These are phyloP conservation scores for Neurospora sp. DNA, from an alignment of 495 filamentous ascomycete genomes.

Conservation along the genomic window DNA sequence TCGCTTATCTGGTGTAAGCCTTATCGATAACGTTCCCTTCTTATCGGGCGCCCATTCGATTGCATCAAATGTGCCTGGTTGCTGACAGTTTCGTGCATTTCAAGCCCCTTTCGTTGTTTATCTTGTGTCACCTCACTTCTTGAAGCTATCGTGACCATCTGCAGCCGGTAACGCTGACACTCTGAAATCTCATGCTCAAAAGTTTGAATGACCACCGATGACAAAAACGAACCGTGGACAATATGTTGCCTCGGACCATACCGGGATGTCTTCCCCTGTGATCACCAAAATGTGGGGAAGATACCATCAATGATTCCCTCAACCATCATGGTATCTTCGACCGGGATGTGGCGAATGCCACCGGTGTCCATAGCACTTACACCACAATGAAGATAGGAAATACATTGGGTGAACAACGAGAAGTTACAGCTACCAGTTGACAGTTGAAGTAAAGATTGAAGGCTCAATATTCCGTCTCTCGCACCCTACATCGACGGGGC, in stretches of 20 bases:
- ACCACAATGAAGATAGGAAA: not conserved
- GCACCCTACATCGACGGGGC: not conserved
- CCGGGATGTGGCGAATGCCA: not conserved
- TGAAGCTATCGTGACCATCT: not conserved
- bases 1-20: not conserved
- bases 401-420: not conserved
- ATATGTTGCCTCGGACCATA: not conserved
- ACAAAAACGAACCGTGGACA: not conserved
- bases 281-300: not conserved
- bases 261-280: not conserved
- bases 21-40: not conserved
- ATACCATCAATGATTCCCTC: not conserved
- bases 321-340: not conserved
- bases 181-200: no score
- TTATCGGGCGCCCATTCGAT: not conserved
- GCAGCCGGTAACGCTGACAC: not conserved
- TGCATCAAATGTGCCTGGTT: not conserved
- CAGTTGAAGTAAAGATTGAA: not conserved
- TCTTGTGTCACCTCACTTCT: not conserved
- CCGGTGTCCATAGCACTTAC: not conserved
- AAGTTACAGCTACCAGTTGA: not conserved
- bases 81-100: not conserved
- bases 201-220: no score
- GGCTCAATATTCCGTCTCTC: no score
- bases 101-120: not conserved